phyloP scores from a whole-genome alignment of 2,329 filamentous ascomycete genomes.

The Neopestalotiopsis sp. region DNA sequence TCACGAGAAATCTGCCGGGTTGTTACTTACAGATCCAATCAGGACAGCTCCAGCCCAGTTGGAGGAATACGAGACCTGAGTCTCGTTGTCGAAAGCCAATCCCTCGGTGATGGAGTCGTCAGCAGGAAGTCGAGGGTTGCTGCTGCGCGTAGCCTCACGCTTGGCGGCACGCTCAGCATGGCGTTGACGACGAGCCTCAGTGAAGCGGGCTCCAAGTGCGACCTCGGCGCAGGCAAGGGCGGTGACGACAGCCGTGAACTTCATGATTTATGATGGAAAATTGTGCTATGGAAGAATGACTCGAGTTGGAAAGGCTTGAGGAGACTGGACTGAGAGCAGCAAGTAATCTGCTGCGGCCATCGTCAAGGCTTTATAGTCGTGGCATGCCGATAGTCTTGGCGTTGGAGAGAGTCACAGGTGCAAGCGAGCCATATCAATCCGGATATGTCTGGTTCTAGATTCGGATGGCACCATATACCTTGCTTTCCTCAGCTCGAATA shows the following conservation, averaged over 20 bases:
- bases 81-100: constrained; percentile 8
- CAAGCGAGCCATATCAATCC: background rate
- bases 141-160: background rate
- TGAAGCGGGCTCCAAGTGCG: constrained; percentile 51
- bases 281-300: background rate
- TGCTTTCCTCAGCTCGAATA: background rate
- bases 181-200: constrained; percentile 36
- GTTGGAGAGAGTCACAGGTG: background rate
- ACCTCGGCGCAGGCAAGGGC: constrained; percentile 44
- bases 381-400: background rate
- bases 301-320: background rate
- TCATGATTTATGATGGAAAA: constrained; percentile 43
- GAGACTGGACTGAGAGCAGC: background rate
- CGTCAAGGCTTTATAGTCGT: background rate
- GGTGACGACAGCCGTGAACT: constrained; percentile 45
- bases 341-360: background rate
- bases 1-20: background rate
- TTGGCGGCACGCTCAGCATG: constrained; percentile 5
- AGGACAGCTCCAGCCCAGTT: constrained; percentile 67
- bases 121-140: constrained; percentile 27
- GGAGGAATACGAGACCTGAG: constrained; percentile 52
- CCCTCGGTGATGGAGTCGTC: constrained; percentile 29
- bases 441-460: background rate
- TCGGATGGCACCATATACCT: background rate
- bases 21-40: constrained; percentile 52